Base-by-base conservation (phyloP, 805 yeast species). In the Wickerhamiella spandovensis region DNA sequence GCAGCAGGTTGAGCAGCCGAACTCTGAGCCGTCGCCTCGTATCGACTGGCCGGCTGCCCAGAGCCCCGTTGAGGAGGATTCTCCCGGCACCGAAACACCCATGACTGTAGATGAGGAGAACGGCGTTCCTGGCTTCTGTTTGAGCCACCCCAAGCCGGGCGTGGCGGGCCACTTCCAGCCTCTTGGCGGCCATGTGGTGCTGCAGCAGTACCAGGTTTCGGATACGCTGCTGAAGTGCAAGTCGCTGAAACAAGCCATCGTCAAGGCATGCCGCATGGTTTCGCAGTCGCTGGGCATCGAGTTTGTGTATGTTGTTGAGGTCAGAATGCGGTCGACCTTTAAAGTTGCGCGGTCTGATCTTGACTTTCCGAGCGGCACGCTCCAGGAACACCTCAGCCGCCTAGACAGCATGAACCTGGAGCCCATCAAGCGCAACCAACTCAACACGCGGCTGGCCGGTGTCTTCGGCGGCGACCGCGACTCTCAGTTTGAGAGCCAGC, bases 121-220 rank as follows among this genome's bases (percentile, higher is more conserved):
- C 38, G 46, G 46, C n/a, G 38, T 44, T 7, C 46, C 46, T 17
- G 38, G 28, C 5, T 44, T 44, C 30, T 44, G 46, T 24, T 28
- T 44, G 38, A 44, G 24, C n/a, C 46, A 44, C 23, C 21, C 22
- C 24, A 44, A 44, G 23, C 37, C 38, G 9, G 37, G 38, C 3
- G 15, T 28, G 35, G 22, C 46, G 3, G 23, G 17, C 17, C 18
- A 13, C 15, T 28, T 44, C 23, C 46, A 44, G 46, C 46, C 46
- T 10, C 46, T 44, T 28, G 38, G 38, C 5, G 37, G 38, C 44
- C 57, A 54, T 13, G 42, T 51, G 2, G 46, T 57, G 3, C 32
- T 57, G 18, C 63, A 62, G 48, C 61, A 61, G 12, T 60, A 56
- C 41, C 60, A 58, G 47, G 58, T 62, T 10, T 49, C 58, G 21